Percentiles rank a stretch among this genome's conserved stretches.
Conservation (phyloP, 371 early-diverging fungal genomes). For the Mortierella sp. region DNA sequence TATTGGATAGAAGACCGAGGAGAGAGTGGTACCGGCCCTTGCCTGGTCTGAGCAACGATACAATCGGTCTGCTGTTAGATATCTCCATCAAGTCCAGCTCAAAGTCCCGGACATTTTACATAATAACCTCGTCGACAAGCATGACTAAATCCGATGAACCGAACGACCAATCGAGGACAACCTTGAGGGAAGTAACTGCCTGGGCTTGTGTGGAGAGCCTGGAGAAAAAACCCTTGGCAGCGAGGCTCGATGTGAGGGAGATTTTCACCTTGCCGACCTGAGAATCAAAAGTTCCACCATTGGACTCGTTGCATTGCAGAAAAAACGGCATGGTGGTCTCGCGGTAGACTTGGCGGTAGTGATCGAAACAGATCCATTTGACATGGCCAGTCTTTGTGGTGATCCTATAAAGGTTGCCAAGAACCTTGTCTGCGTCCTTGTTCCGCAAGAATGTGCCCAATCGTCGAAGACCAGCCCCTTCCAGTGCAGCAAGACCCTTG, state of each 20-base stretch:
- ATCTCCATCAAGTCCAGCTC: background rate
- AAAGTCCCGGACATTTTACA: background rate
- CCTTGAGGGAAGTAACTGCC: background rate
- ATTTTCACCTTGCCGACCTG: slow-evolving; percentile 6
- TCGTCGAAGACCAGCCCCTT: slow-evolving; percentile 25
- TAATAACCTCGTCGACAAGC: background rate
- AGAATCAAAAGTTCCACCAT: slow-evolving; percentile 4
- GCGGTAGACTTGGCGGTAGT: slow-evolving; percentile 18
- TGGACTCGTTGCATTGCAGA: background rate
- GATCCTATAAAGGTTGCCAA: slow-evolving; percentile 31
- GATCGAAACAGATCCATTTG: slow-evolving; percentile 41
- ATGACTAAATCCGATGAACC: background rate
- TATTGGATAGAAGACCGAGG: background rate
- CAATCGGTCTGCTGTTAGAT: accelerated
- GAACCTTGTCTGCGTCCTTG: slow-evolving; percentile 11
- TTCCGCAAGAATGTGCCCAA: slow-evolving; percentile 18
- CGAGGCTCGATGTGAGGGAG: background rate
- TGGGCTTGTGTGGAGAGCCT: background rate
- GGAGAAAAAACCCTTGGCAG: background rate
- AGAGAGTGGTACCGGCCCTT: slow-evolving; percentile 2
- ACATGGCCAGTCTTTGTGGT: slow-evolving; percentile 25
- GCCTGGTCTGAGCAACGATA: background rate
- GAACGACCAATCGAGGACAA: background rate
- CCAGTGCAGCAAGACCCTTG: background rate
- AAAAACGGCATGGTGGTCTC: background rate